Evolutionary conservation across 208 protist genomes (phyloP).

Genomic region (Balamuthia mandrillaris): DNA sequence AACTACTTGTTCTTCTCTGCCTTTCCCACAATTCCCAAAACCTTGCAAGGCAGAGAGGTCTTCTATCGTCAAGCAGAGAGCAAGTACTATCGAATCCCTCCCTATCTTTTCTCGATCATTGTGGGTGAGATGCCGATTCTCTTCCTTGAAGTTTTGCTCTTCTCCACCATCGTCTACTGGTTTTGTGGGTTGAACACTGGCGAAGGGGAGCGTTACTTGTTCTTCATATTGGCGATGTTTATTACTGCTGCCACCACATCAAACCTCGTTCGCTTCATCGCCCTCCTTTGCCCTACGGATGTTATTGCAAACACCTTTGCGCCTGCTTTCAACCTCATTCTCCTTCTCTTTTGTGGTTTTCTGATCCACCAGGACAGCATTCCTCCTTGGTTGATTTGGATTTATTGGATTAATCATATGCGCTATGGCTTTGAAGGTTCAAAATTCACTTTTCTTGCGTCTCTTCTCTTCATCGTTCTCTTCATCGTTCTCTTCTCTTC

Average conservation of each 20-base stretch:
- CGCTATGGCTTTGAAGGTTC: background rate
- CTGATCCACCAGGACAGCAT: constrained; percentile 24
- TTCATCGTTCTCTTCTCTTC: no score
- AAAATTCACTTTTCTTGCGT: no score
- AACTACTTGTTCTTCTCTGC: background rate
- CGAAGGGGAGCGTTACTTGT: no score
- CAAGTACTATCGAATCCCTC: constrained; percentile 16
- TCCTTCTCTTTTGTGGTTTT: constrained; percentile 30
- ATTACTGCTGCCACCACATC: no score
- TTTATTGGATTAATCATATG: constrained; percentile 6
- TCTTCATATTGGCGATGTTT: no score
- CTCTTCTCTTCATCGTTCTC: no score
- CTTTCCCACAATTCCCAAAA: background rate
- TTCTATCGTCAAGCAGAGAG: constrained; percentile 32
- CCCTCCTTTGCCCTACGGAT: no score
- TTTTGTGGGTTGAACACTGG: background rate
- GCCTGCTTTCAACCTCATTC: background rate
- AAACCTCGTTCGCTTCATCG: no score
- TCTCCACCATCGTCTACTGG: constrained; percentile 24
- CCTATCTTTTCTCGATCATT: constrained; percentile 27
- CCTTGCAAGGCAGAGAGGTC: background rate
- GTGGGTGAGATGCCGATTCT: constrained; percentile 1
- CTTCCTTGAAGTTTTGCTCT: background rate
- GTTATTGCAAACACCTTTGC: constrained; percentile 16
- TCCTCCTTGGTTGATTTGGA: constrained; percentile 24